Base-by-base conservation (phyloP, 2,329 filamentous ascomycete species). In the Epichloe amarillans region DNA sequence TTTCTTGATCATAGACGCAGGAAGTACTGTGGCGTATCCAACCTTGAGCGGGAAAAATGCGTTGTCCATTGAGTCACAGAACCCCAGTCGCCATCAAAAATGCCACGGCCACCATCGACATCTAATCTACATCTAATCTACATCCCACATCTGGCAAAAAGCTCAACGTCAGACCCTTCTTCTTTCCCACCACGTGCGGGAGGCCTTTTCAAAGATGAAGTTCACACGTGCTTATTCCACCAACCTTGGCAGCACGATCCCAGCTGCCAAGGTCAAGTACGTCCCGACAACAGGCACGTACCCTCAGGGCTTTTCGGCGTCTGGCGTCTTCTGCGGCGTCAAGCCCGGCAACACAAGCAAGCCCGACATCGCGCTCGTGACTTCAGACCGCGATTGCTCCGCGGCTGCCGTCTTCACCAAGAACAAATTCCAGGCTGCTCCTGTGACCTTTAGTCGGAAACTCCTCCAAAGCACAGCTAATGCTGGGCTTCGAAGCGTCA, bases 401-500 rank as follows among this genome's bases (percentile, higher is more conserved):
- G 90, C 85, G 10, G 88, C 90, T 0, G 93, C 89, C 6, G 90
- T 97, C 44, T 96, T 97, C 72, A 98, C 93, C 50, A 94, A 89
- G 68, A 98, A 98, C 73, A 90, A 91, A 68, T 98, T 98, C 71
- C 90, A 96, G 69, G 93, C 93, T 17, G 93, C 93, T 11, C 93
- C 93, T 5, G 91, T 98, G 43, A 88, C 87, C 33, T 86, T 95
- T 54, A 91, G 86, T 66, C 77, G 82, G 56, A 75, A 84, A 52
- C 79, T 90, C 53, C 71, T 95, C 37, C 74, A 81, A 64, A 74
- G 73, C 56, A 79, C 80, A 58, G 72, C 75, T 46, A 86, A 88
- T 52, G 66, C 76, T 12, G 87, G 85, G 1, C 77, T 97, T 51
- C 78, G 84, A 54, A 86, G 86, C 49, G 83, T 98, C 26, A 79